These are phyloP conservation scores for Trebouxia sp. DNA, from an alignment of 139 green algal species.

Conservation along the genomic window DNA sequence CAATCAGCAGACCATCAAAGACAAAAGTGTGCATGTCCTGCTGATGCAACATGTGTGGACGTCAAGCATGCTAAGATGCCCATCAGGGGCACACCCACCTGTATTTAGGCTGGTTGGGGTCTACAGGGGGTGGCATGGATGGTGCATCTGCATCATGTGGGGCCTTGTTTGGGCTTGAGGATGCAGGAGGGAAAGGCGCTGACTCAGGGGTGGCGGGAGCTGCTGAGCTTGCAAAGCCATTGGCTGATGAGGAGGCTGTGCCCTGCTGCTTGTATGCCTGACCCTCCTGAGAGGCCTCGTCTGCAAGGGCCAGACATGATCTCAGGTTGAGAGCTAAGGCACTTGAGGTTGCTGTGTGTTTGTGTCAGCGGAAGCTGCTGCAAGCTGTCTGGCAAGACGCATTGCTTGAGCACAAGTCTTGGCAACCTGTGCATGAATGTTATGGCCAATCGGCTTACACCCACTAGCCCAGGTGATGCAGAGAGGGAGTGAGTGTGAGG, in stretches of 20 bases:
- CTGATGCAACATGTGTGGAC: too few relatives aligned
- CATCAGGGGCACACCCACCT: neutral
- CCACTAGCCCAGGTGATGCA: too few relatives aligned
- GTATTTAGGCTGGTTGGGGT: slow-evolving; percentile 7
- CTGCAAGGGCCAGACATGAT: neutral
- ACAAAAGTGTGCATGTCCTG: too few relatives aligned
- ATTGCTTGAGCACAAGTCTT: too few relatives aligned
- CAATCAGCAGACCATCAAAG: too few relatives aligned
- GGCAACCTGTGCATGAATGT: too few relatives aligned
- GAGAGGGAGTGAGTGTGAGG: too few relatives aligned
- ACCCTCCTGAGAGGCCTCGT: neutral
- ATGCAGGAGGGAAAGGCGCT: neutral
- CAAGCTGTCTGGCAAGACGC: too few relatives aligned
- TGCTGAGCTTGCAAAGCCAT: neutral
- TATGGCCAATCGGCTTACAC: too few relatives aligned
- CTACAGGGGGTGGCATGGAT: neutral
- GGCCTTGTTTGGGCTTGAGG: neutral
- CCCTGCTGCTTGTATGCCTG: neutral
- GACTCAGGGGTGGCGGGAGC: neutral
- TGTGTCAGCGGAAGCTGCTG: too few relatives aligned
- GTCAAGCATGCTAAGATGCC: neutral
- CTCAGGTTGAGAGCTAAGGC: neutral
- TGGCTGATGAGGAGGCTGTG: neutral
- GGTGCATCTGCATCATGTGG: neutral
- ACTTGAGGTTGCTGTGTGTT: too few relatives aligned